phyloP scores from a whole-genome alignment of 176 grass and related monocot genomes.

The Aegilops sharonensis region DNA sequence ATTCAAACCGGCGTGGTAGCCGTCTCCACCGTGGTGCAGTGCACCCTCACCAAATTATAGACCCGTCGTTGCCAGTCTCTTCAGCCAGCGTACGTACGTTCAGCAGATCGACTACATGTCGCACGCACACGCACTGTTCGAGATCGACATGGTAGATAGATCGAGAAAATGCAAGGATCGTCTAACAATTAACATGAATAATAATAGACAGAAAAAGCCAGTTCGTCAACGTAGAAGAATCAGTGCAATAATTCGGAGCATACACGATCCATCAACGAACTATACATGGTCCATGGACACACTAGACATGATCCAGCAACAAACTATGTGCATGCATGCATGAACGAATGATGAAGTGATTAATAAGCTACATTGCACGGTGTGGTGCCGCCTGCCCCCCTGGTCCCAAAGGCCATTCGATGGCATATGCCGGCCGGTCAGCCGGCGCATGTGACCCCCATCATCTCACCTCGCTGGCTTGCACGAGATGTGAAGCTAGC shows the following conservation, averaged over 20 bases:
- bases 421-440: not conserved
- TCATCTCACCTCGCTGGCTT: not conserved
- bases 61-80: not conserved
- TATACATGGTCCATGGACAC: not conserved
- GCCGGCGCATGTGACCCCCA: constrained; percentile 23
- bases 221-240: not conserved
- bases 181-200: not conserved
- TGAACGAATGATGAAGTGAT: not conserved
- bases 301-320: not conserved
- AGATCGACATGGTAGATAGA: not conserved
- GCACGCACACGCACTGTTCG: not conserved
- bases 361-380: not conserved
- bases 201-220: too few relatives aligned
- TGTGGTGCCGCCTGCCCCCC: not conserved
- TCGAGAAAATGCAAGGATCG: not conserved
- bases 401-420: not conserved
- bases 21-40: not conserved
- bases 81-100: not conserved
- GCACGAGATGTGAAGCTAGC: constrained; percentile 19
- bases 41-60: not conserved
- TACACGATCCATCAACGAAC: too few relatives aligned
- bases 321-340: not conserved
- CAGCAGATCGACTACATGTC: not conserved
- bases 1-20: constrained; percentile 17
- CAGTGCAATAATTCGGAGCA: not conserved